These are phyloP conservation scores for Sporothrix dimorphospora DNA, from an alignment of 2,329 filamentous ascomycete genomes.

Conservation along the genomic window DNA sequence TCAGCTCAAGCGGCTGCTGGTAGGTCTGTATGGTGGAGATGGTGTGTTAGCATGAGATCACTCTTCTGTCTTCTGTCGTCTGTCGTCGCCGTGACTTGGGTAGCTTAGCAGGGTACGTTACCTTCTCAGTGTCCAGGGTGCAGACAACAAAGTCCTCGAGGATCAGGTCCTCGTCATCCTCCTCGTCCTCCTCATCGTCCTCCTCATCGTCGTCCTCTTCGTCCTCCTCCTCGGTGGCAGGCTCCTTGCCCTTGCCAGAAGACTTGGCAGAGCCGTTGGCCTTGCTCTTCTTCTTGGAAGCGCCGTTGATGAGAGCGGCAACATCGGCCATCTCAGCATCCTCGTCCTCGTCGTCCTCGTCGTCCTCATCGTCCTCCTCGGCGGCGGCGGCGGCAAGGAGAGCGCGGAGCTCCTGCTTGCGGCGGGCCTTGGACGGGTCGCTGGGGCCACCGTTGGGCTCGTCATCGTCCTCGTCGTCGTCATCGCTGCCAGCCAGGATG, in stretches of 20 bases:
- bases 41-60: conserved; percentile 22
- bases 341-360: conserved; percentile 55
- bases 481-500: conserved; percentile 54
- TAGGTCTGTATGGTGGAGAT: conserved; percentile 66
- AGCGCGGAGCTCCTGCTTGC: conserved; percentile 75
- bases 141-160: conserved; percentile 92
- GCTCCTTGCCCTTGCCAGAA: conserved; percentile 35
- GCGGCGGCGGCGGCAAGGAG: conserved; percentile 69
- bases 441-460: conserved; percentile 88
- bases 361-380: conserved; percentile 64
- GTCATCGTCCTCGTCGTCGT: conserved; percentile 60
- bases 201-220: conserved; percentile 50
- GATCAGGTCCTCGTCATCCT: conserved; percentile 65
- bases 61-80: no score
- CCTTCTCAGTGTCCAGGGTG: conserved; percentile 90
- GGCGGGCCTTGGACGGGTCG: conserved; percentile 83
- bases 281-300: conserved; percentile 40
- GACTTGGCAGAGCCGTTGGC: conserved; percentile 27
- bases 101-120: conserved; percentile 51
- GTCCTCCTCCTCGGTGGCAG: conserved; percentile 31
- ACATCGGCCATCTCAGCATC: conserved; percentile 58
- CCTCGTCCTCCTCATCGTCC: conserved; percentile 55
- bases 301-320: conserved; percentile 14
- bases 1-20: conserved; percentile 94
- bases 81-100: no score